Conservation (phyloP, 225 moss, liverwort and hornwort species). For the Pseudisothecium myosuroides region DNA sequence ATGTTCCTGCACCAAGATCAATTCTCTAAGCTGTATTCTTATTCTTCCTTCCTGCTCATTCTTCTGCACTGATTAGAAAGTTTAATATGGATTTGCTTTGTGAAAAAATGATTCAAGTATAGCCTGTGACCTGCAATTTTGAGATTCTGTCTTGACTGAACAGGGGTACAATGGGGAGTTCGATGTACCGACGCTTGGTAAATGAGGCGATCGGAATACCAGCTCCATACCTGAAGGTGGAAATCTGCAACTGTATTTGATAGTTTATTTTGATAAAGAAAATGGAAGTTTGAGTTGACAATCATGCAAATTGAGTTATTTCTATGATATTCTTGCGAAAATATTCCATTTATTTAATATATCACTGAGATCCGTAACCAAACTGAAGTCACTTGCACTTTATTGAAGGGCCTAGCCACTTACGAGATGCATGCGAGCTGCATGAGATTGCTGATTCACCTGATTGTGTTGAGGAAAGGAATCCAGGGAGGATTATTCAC, state of each 20-base stretch:
- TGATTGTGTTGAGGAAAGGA: not conserved
- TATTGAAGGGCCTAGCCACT: not conserved
- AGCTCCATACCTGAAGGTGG: conserved; percentile 37
- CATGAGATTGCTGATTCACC: not conserved
- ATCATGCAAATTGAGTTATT: not conserved
- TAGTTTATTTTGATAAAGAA: not conserved
- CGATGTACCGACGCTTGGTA: not conserved
- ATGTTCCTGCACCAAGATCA: not conserved
- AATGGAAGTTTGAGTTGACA: not conserved
- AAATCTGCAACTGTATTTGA: not conserved
- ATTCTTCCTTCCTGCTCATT: not conserved
- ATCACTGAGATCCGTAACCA: not conserved
- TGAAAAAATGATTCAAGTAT: not conserved
- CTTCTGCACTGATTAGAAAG: not conserved
- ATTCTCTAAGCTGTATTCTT: not conserved
- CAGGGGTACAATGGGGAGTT: conserved; percentile 41
- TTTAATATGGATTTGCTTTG: not conserved
- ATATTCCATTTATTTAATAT: too few species aligned
- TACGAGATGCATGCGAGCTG: not conserved
- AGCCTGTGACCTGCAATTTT: not conserved
- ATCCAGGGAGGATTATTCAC: not conserved
- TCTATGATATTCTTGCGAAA: not conserved
- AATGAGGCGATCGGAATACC: conserved; percentile 24
- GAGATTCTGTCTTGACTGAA: not conserved
- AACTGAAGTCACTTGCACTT: not conserved